Base-by-base conservation (phyloP, 148 eudicot genomes). In the Agrostemma githago region DNA sequence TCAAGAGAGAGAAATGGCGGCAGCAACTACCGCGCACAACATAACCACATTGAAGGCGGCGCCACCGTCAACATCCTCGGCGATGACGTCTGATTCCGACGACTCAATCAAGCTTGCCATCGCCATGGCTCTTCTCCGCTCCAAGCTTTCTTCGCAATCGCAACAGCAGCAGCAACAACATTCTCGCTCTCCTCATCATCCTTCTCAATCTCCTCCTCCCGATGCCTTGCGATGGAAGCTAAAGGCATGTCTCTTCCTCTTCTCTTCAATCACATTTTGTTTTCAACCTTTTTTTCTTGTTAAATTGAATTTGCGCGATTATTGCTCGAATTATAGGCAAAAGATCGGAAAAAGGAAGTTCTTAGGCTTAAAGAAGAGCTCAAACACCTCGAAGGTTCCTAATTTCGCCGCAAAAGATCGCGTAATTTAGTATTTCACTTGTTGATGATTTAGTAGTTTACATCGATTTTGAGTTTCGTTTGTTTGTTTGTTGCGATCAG, bases 281-380 rank as follows among this genome's bases (percentile, higher is more conserved):
- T 54, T 54, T 54, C 58, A 11, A 4, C 10, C 10, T 54, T 46
- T 46, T 6, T 46, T 46, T n/a, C n/a, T 46, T 46, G 8, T 46
- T 46, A 10, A 10, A 2, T 0, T 54, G 14, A 54, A 54, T 54
- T 11, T 54, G 58, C n/a, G 58, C 58, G 2, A 46, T 46, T 46
- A 6, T 46, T 46, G 51, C 6, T 46, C 10, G 8, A 54, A 54
- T 54, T 54, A 54, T 15, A 66, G 69, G 69, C 69, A 21, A 66
- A 66, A 66, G 69, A 66, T 5, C 69, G 69, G 8, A 66, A 66
- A 40, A 66, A 40, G 69, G 69, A 66, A 66, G 69, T 66, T 66
- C 5, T 39, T 2, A 12, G 48, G 51, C 69, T 66, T n/a, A 40
- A 66, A 66, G 16, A 66, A 44, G 69, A 40, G 69, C 48, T 66